phyloP scores from a whole-genome alignment of 2,329 filamentous ascomycete species.

The Aureobasidium melanogenum region DNA sequence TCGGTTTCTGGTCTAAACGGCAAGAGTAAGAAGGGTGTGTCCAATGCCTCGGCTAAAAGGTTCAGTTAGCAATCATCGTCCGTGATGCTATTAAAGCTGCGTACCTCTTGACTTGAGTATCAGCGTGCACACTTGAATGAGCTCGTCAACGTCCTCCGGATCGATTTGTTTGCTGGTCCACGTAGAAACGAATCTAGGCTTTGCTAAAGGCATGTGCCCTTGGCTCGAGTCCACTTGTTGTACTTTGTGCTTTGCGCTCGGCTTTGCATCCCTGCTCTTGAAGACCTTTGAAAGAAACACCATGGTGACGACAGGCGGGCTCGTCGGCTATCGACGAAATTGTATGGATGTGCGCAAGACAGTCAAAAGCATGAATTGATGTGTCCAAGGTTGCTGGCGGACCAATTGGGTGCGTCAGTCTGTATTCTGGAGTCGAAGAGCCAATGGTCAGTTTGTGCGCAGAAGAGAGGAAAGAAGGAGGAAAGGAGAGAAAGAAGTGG shows the following conservation, averaged over 20 bases:
- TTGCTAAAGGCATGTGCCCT: constrained; percentile 46
- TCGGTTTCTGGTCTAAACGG: constrained; percentile 92
- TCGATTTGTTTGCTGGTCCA: constrained; percentile 76
- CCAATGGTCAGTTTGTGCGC: background rate
- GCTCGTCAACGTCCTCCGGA: constrained; percentile 82
- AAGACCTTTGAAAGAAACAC: constrained; percentile 54
- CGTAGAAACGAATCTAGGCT: constrained; percentile 75
- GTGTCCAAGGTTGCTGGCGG: background rate
- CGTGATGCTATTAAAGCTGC: constrained; percentile 19
- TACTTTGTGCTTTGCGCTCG: constrained; percentile 47
- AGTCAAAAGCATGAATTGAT: background rate
- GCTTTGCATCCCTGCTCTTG: constrained; percentile 65
- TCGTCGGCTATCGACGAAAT: background rate
- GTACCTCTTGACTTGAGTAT: constrained; percentile 93
- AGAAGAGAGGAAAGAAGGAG: background rate
- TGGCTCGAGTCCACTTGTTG: constrained; percentile 44
- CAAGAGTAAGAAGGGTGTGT: constrained; percentile 84
- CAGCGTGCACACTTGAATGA: constrained; percentile 73
- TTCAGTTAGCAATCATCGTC: background rate
- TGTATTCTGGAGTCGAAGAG: background rate
- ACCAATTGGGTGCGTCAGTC: background rate
- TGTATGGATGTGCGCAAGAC: background rate
- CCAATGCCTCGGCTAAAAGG: constrained; percentile 54
- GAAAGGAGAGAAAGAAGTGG: background rate
- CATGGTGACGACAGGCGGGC: constrained; percentile 29